Evolutionary conservation across 306 rosid species (phyloP), one percentile per base, ranked within the genome.

Genomic region (Castanopsis chinensis): DNA sequence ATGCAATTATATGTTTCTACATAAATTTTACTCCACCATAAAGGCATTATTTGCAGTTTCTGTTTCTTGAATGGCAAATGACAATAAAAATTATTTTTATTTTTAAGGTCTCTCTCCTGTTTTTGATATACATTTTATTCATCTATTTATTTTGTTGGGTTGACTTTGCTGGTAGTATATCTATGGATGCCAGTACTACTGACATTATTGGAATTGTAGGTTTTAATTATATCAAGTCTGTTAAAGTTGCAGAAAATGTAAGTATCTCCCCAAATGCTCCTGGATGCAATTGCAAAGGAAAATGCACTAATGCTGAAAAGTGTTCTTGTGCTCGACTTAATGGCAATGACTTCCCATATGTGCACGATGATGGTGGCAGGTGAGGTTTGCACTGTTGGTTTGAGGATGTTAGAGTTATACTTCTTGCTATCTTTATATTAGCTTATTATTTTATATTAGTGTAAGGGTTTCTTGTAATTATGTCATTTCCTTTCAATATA

Each of bases 351-450:
- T 91, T 92, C 77, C 97, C 98, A 53, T 95, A 92, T 30, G 99
- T 95, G 77, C 86, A 85, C 58, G 91, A 83, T 65, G 89, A 95
- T 86, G 98, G 99, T 81, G 99, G 97, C 90, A 91, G 99, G 99
- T 95, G 74, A 79, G 94, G 73, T 30, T 17, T 64, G 45, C 33
- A 17, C 21, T 15, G 21, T 64, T 64, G 45, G 45, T 28, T 64
- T 30, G 70, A 64, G 6, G 21, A 28, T 12, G 53, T 49, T 49
- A 49, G 53, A 12, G 15, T 49, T 3, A 41, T 41, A 49, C 53
- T 49, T 49, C 53, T 12, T 49, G 14, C 15, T 49, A 49, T 49
- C 15, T 49, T 12, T 49, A 13, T 49, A 49, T 49, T 49, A 67
- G 28, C 41, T 43, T 19, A 20, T 32, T 25, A 49, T 49, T 41